Percentiles rank a stretch among this genome's conserved stretches.
These are phyloP conservation scores for Diutina catenulata DNA, from an alignment of 1,139 yeast species.

Conservation along the genomic window DNA sequence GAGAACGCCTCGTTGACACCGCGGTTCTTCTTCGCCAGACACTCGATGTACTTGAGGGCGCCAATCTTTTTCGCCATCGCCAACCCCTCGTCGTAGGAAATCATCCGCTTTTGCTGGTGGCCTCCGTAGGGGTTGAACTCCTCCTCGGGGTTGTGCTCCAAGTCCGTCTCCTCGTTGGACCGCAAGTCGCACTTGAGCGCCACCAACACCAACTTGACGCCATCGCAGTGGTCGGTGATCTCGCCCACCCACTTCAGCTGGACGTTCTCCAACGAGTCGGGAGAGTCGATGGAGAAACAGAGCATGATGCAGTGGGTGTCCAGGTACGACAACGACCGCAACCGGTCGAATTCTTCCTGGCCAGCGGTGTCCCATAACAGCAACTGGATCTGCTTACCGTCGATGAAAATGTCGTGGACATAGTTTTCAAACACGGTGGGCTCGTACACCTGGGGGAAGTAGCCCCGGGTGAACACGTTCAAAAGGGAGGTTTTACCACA, in stretches of 20 bases:
- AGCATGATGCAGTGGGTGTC: slow-evolving; percentile 97
- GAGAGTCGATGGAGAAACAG: slow-evolving; percentile 89
- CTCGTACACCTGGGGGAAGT: slow-evolving; percentile 96
- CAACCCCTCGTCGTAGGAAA: slow-evolving; percentile 73
- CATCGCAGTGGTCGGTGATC: slow-evolving; percentile 93
- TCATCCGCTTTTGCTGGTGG: slow-evolving; percentile 40
- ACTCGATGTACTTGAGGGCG: slow-evolving; percentile 78
- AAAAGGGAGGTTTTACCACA: slow-evolving; percentile 70
- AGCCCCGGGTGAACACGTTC: slow-evolving; percentile 93
- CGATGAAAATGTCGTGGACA: slow-evolving; percentile 93
- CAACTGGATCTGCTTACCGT: slow-evolving; percentile 83
- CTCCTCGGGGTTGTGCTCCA: slow-evolving; percentile 24
- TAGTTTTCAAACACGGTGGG: slow-evolving; percentile 97
- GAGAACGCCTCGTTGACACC: slow-evolving; percentile 97
- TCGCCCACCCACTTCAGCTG: slow-evolving; percentile 92
- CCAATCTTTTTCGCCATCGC: slow-evolving; percentile 80
- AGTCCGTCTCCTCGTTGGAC: slow-evolving; percentile 27
- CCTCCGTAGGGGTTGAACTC: slow-evolving; percentile 29
- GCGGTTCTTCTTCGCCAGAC: slow-evolving; percentile 86
- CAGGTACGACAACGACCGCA: slow-evolving; percentile 79
- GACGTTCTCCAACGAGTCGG: slow-evolving; percentile 90
- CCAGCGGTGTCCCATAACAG: slow-evolving; percentile 99
- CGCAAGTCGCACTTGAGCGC: slow-evolving; percentile 93
- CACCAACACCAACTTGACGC: slow-evolving; percentile 85
- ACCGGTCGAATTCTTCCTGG: slow-evolving; percentile 92